A percentile compares a stretch with the other conserved stretches of the same genome.
Conservation (phyloP, 139 green algal genomes). For the Chlamydomonas incerta region DNA sequence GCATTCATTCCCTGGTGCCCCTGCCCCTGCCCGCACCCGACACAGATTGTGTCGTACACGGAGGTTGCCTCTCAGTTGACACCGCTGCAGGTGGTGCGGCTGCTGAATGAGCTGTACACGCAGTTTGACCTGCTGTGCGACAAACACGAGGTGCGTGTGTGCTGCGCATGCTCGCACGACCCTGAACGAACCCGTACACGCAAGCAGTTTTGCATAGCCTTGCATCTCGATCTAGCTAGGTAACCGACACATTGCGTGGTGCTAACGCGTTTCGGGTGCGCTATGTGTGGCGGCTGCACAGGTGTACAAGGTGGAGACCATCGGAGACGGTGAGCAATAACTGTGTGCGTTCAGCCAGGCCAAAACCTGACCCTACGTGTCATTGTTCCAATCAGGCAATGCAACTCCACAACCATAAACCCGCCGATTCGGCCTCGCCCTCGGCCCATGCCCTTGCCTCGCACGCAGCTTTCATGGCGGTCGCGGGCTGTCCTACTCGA, state of each 20-base stretch:
- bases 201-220: too few species aligned
- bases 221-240: too few species aligned
- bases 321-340: constrained; percentile 16
- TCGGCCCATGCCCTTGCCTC: too few species aligned
- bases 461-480: constrained; percentile 36
- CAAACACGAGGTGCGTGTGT: neutral
- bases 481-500: constrained; percentile 12
- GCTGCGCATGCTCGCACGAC: neutral
- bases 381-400: too few species aligned
- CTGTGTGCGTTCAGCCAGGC: too few species aligned
- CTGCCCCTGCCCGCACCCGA: neutral
- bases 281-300: too few species aligned
- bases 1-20: neutral
- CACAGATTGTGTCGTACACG: constrained; percentile 38
- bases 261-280: too few species aligned
- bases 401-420: too few species aligned
- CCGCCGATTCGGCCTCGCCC: too few species aligned
- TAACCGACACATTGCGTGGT: too few species aligned
- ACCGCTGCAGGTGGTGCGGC: constrained; percentile 30
- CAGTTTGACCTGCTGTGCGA: neutral
- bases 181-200: too few species aligned
- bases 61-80: constrained; percentile 32
- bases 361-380: too few species aligned
- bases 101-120: constrained; percentile 45
- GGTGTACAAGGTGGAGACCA: constrained; percentile 8